phyloP scores from a whole-genome alignment of 768 basidiomycete genomes.

The Kwoniella mangroviensis region DNA sequence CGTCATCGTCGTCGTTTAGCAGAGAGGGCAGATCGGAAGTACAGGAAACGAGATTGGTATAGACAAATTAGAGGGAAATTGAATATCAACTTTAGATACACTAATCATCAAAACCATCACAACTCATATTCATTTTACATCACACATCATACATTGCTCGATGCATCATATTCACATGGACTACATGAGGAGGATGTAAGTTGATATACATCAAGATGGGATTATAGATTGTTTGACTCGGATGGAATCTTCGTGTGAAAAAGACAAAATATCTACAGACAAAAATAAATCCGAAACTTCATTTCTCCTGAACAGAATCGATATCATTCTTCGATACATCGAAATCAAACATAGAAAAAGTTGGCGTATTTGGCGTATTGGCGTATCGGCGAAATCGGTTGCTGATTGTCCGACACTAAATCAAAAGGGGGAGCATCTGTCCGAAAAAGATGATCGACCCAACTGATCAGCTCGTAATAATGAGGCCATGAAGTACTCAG shows the following conservation, averaged over 20 bases:
- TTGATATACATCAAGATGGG: background rate
- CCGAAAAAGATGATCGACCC: background rate
- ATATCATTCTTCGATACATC: too few species aligned
- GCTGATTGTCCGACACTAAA: background rate
- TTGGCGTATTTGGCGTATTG: too few species aligned
- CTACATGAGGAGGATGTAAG: background rate
- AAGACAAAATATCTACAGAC: too few species aligned
- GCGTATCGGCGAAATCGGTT: too few species aligned
- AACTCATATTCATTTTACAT: background rate
- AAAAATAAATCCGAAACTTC: too few species aligned
- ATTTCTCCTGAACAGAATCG: too few species aligned
- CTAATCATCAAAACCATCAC: background rate
- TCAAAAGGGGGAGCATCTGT: slow-evolving; percentile 1
- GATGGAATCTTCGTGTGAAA: background rate
- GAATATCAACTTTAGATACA: background rate
- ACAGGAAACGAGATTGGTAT: slow-evolving; percentile 7
- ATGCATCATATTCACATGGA: background rate
- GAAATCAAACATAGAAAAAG: too few species aligned
- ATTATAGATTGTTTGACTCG: background rate
- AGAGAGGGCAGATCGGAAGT: background rate
- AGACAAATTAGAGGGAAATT: background rate
- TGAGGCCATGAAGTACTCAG: too few species aligned
- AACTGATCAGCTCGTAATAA: too few species aligned
- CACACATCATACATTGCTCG: background rate
- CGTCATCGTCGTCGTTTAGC: background rate